phyloP scores from a whole-genome alignment of 352 stramenopile species.

The Pythium brachiatum region DNA sequence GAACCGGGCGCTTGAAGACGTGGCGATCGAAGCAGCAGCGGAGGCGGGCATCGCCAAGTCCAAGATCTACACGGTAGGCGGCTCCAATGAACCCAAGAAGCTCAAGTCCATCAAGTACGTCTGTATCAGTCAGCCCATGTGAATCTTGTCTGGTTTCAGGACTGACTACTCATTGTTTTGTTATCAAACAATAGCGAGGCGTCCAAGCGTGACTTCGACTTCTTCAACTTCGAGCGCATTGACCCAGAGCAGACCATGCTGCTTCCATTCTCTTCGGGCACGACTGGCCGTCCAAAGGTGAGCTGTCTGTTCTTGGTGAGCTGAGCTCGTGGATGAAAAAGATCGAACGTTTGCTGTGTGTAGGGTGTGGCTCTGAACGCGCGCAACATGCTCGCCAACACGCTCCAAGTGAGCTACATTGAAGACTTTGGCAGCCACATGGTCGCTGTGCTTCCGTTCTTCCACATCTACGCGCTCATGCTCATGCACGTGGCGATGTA shows the following conservation, averaged over 20 bases:
- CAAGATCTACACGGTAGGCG: conserved; percentile 52
- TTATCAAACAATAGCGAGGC: conserved; percentile 42
- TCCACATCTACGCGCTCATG: conserved; percentile 94
- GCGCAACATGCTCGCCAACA: conserved; percentile 88
- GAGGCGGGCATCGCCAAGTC: conserved; percentile 30
- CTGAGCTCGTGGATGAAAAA: not conserved
- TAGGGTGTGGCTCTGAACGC: conserved; percentile 70
- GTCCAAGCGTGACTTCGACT: conserved; percentile 33
- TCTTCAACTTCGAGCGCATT: conserved; percentile 48
- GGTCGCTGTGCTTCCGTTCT: conserved; percentile 89
- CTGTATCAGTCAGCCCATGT: conserved; percentile 33
- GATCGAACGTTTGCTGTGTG: not conserved
- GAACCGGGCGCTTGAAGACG: conserved; percentile 44
- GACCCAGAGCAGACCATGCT: conserved; percentile 50
- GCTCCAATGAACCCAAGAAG: conserved; percentile 14
- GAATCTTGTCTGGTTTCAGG: not conserved
- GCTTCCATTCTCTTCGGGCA: conserved; percentile 94
- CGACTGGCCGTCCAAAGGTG: conserved; percentile 87
- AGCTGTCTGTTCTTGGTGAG: not conserved
- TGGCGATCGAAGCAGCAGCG: conserved; percentile 42
- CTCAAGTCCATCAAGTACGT: conserved; percentile 60
- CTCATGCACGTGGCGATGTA: conserved; percentile 81
- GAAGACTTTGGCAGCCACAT: conserved; percentile 55
- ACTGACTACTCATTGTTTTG: not conserved
- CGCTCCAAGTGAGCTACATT: conserved; percentile 76